A percentile compares a stretch with the other conserved stretches of the same genome.
Evolutionary conservation across 176 grass and related monocot genomes (phyloP).

Genomic region (Musa beccarii): DNA sequence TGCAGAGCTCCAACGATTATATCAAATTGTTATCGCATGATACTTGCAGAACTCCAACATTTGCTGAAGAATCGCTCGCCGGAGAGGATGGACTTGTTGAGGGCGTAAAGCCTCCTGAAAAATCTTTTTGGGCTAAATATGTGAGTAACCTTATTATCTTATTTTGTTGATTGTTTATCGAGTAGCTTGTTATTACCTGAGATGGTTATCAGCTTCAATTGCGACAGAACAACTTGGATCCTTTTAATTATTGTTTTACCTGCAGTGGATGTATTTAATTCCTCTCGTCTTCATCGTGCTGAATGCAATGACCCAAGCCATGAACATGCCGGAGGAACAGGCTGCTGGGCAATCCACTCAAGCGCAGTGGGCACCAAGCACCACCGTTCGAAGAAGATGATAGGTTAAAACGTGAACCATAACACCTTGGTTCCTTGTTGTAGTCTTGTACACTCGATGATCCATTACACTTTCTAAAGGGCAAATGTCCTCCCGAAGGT

Average conservation of each 20-base stretch:
- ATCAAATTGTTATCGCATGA: background rate
- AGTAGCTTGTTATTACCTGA: background rate
- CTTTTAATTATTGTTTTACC: conserved; percentile 8
- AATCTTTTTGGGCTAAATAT: conserved; percentile 99
- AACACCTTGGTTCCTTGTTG: too few relatives aligned
- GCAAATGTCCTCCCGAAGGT: too few relatives aligned
- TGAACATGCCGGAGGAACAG: conserved; percentile 64
- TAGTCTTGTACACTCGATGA: too few relatives aligned
- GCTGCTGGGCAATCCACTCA: too few relatives aligned
- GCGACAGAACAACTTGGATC: background rate
- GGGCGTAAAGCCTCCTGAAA: conserved; percentile 79
- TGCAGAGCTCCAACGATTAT: background rate
- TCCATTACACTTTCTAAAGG: too few relatives aligned
- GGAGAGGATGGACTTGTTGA: conserved; percentile 57
- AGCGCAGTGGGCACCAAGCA: too few relatives aligned
- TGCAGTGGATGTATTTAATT: conserved; percentile 99
- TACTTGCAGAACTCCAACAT: conserved; percentile 78
- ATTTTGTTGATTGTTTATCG: background rate
- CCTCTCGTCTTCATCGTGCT: conserved; percentile 87
- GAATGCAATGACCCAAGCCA: conserved; percentile 87
- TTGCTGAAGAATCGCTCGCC: conserved; percentile 66
- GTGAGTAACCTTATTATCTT: conserved; percentile 36
- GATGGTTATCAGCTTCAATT: background rate
- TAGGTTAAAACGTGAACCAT: too few relatives aligned
- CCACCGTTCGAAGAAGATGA: too few relatives aligned